A percentile compares a stretch with the other conserved stretches of the same genome.
phyloP scores from a whole-genome alignment of 495 filamentous ascomycete species.

The Glarea lozoyensis region DNA sequence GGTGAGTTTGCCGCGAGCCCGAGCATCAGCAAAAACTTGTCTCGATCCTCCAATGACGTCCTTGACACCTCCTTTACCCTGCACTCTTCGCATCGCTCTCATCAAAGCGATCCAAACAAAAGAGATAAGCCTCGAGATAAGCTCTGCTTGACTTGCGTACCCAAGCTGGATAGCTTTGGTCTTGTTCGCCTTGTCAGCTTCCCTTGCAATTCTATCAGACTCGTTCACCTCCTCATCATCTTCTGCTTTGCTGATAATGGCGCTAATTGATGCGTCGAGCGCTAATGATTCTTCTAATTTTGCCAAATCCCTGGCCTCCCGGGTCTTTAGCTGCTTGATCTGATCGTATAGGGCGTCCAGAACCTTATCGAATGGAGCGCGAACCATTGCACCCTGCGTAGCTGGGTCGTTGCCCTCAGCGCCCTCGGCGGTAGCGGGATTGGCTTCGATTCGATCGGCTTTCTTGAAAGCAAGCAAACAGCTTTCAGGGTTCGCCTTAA shows the following conservation, averaged over 20 bases:
- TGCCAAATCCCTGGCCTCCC: constrained; percentile 60
- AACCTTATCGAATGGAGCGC: constrained; percentile 74
- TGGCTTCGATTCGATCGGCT: constrained; percentile 76
- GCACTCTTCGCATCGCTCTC: constrained; percentile 85
- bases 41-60: constrained; percentile 66
- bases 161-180: constrained; percentile 64
- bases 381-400: constrained; percentile 63
- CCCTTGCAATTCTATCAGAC: constrained; percentile 42
- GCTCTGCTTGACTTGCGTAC: constrained; percentile 57
- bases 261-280: constrained; percentile 22
- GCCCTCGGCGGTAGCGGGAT: constrained; percentile 55
- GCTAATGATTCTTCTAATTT: constrained; percentile 54
- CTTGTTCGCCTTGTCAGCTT: constrained; percentile 50
- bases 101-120: constrained; percentile 93
- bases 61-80: constrained; percentile 65
- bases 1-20: constrained; percentile 74
- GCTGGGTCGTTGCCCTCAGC: constrained; percentile 59
- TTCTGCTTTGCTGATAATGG: constrained; percentile 40
- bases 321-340: constrained; percentile 60
- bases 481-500: constrained; percentile 88
- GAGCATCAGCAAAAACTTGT: constrained; percentile 78
- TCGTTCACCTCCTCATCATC: constrained; percentile 54
- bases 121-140: constrained; percentile 70
- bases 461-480: constrained; percentile 80
- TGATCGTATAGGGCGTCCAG: constrained; percentile 78